Base-by-base conservation (phyloP, 1,284 basidiomycete genomes). In the Tilletia walkeri region DNA sequence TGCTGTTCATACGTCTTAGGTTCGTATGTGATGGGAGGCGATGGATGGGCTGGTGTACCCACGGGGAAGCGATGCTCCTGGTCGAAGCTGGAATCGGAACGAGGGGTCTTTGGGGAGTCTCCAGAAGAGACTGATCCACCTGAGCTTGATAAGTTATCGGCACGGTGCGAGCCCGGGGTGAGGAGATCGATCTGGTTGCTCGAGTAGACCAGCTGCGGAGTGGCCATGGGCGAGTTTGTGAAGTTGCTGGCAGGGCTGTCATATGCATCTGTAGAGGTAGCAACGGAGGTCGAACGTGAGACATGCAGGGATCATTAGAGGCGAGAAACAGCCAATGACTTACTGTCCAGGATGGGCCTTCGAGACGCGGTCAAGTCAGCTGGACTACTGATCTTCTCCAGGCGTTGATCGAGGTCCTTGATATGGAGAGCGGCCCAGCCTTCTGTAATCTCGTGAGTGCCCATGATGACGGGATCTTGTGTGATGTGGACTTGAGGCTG, bases 401-500 rank as follows among this genome's bases (percentile, higher is more conserved):
- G 56, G 16, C 56, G 56, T 7, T 61, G 20, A 34, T 61, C 56
- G 18, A 61, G 56, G 30, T 61, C 56, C 56, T 61, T n/a, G 30
- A 61, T 61, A 34, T 61, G 56, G 7, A 61, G 18, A 14, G 56
- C 56, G 34, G 56, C 56, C 56, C 56, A 61, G 56, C 56, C 56
- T 34, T 61, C 56, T n/a, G 56, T 61, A 34, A 61, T 61, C 30
- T 61, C 56, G 56, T 61, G 24, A 14, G 56, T 34, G n/a, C 56
- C 56, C n/a, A 61, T 61, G 56, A 34, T 36, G 56, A 61, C 30
- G 24, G 56, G 56, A 34, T 61, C 56, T 34, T 61, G 56, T 5
- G 56, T 61, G 56, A 61, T 61, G n/a, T 61, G 56, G 2, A 61
- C 56, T 34, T 61, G 56, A 0, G 56, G 56, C 20, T 61, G 24